Evolutionary conservation across 2,329 filamentous ascomycete genomes (phyloP), one percentile per base, ranked within the genome.

Genomic region (Epichloe bromicola): DNA sequence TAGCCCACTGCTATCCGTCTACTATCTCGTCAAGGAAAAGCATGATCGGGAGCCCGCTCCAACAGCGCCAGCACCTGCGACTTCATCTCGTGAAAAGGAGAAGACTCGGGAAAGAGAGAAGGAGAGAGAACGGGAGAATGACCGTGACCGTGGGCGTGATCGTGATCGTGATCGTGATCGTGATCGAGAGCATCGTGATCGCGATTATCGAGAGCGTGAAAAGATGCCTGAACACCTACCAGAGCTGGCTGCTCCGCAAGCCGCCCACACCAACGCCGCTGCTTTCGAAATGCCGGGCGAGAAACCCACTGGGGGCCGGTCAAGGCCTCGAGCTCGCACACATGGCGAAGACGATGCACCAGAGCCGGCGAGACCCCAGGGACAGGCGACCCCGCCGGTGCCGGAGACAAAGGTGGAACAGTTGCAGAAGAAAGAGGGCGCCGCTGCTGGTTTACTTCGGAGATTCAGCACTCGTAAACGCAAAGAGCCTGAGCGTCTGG

Each of bases 1-100:
- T 65, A 91, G 86, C 60, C 93, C 93, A 7, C 73, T 97, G 14
- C 75, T 97, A 7, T 97, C 93, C 1, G 84, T 98, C 14, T 98
- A 98, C 67, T 95, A 95, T 61, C 78, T 98, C 3, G 93, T 95
- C n/a, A 84, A 82, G 58, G 93, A 98, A 71, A 97, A 97, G 70
- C 81, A 88, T 56, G 88, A 94, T 47, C 82, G 88, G 37, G 90
- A 97, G 60, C 71, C 71, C 46, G 57, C 61, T 51, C 55, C 56
- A 30, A 54, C 73, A 42, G 70, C 80, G 23, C 73, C 74, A 41
- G 76, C 85, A 45, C 59, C 85, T 45, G 59, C 30, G 46, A 23
- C 15, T 14, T 43, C 47, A 17, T 37, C 40, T 5, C 45, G 50
- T 30, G 48, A 50, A 23, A 38, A 14, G 20, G 48, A 50, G 14